Evolutionary conservation across 1,284 basidiomycete genomes (phyloP).

Genomic region (Boletus hoseneyae): DNA sequence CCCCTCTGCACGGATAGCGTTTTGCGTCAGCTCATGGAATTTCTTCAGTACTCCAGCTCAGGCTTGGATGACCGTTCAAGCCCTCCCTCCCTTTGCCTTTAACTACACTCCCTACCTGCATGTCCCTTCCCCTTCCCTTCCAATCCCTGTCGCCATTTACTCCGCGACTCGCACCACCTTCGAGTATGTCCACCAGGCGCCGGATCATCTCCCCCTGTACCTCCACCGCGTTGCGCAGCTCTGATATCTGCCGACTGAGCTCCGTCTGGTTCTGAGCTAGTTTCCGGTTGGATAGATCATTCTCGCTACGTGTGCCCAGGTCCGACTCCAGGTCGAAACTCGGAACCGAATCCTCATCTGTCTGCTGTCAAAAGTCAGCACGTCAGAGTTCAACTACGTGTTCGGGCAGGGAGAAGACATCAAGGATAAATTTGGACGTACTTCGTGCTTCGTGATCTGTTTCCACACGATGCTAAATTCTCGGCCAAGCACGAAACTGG

Average conservation of each 20-base stretch:
- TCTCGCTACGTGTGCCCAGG: constrained; percentile 19
- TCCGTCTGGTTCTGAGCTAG: constrained; percentile 61
- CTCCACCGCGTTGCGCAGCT: constrained; percentile 51
- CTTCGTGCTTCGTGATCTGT: constrained; percentile 57
- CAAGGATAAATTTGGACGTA: constrained; percentile 19
- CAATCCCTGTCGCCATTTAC: neutral
- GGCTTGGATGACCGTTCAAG: neutral
- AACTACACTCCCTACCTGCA: neutral
- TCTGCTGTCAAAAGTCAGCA: constrained; percentile 4
- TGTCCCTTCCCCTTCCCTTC: neutral
- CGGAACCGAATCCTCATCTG: constrained; percentile 1
- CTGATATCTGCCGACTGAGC: constrained; percentile 56
- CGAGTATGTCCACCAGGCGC: constrained; percentile 20
- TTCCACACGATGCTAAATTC: constrained; percentile 90
- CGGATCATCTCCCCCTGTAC: constrained; percentile 50
- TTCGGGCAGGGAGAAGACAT: neutral
- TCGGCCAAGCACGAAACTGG: constrained; percentile 83
- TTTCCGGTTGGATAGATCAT: constrained; percentile 52
- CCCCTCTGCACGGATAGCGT: too few species aligned
- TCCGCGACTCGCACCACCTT: neutral
- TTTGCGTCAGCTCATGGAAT: constrained; percentile 14
- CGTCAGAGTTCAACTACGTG: neutral
- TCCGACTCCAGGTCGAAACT: neutral
- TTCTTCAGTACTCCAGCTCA: constrained; percentile 5
- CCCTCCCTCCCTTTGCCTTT: constrained; percentile 18